phyloP scores from a whole-genome alignment of 1,139 yeast species.

The Yamadazyma dushanensis region DNA sequence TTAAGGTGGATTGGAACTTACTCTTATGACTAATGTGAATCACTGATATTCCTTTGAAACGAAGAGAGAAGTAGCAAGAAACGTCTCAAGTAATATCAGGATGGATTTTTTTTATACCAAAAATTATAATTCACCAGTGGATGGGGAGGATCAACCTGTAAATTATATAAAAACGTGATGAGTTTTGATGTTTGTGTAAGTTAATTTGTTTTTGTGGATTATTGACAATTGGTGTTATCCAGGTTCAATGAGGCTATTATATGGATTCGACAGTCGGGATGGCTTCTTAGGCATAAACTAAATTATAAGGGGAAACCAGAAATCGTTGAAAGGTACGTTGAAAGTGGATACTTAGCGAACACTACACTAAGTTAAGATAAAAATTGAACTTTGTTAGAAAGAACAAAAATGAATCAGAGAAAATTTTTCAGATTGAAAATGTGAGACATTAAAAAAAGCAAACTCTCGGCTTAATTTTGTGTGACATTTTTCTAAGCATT shows the following conservation, averaged over 20 bases:
- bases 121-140: constrained; percentile 30
- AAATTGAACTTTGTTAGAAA: too few relatives aligned
- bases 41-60: constrained; percentile 27
- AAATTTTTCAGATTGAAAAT: constrained; percentile 2
- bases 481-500: neutral
- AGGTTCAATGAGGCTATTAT: constrained; percentile 39
- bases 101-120: constrained; percentile 18
- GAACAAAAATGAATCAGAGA: neutral
- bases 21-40: constrained; percentile 28
- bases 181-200: neutral
- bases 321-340: neutral
- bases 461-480: neutral
- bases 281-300: constrained; percentile 49
- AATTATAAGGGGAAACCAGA: neutral
- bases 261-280: constrained; percentile 37
- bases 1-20: constrained; percentile 43
- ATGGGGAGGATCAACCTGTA: constrained; percentile 39
- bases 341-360: neutral
- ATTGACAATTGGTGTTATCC: constrained; percentile 35
- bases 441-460: neutral
- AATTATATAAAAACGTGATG: constrained; percentile 21
- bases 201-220: constrained; percentile 2
- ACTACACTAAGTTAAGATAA: neutral
- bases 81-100: constrained; percentile 37
- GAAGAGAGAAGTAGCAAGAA: constrained; percentile 54